Percentiles rank a stretch among this genome's conserved stretches.
These are phyloP conservation scores for Mycena metata DNA, from an alignment of 768 basidiomycete genomes.

Conservation along the genomic window DNA sequence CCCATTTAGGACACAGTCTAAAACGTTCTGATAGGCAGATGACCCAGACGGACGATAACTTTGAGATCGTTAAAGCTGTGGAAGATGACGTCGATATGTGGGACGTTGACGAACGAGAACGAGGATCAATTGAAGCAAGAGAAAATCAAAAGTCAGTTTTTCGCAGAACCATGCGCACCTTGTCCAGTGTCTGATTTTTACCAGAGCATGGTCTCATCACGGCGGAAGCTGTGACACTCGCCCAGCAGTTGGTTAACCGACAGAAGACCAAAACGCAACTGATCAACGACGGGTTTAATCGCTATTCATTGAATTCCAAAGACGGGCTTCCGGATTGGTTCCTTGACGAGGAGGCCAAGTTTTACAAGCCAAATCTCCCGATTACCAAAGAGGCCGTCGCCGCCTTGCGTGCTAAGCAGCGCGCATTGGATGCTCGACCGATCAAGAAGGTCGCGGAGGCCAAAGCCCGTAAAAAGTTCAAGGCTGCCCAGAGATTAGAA, in stretches of 20 bases:
- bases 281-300: constrained; percentile 96
- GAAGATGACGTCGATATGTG: constrained; percentile 78
- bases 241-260: constrained; percentile 92
- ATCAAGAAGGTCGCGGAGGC: constrained; percentile 99
- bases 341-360: constrained; percentile 93
- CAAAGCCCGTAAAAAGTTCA: constrained; percentile 96
- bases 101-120: constrained; percentile 85
- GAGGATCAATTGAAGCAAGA: constrained; percentile 76
- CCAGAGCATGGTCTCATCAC: constrained; percentile 87
- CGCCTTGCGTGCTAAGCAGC: constrained; percentile 88
- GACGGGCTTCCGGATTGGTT: constrained; percentile 97
- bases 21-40: constrained; percentile 32
- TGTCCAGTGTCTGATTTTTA: constrained; percentile 24
- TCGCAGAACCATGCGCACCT: constrained; percentile 1
- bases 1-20: constrained; percentile 10
- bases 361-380: constrained; percentile 96
- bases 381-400: constrained; percentile 95
- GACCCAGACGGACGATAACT: constrained; percentile 68
- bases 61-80: constrained; percentile 77
- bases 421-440: constrained; percentile 94
- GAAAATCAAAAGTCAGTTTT: constrained; percentile 73
- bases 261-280: constrained; percentile 89
- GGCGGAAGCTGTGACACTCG: constrained; percentile 91
- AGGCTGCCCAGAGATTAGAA: constrained; percentile 85
- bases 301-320: constrained; percentile 91